Percentiles rank a stretch among this genome's conserved stretches.
Conservation (phyloP, 768 basidiomycete genomes). For the Xerocomellus dryophilus region DNA sequence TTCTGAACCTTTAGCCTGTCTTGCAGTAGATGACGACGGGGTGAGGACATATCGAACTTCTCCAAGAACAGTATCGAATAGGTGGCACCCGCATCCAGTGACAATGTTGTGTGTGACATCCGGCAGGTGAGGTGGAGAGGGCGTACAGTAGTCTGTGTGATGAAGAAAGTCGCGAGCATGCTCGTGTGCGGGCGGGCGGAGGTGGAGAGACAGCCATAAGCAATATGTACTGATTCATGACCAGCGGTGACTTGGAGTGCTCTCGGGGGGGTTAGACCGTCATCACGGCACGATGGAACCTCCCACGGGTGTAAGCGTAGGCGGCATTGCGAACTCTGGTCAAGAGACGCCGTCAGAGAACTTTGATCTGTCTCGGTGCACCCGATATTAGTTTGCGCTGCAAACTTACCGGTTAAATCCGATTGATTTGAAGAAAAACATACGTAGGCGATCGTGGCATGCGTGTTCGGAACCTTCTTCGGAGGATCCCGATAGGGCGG, state of each 20-base stretch:
- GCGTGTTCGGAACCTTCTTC: constrained; percentile 12
- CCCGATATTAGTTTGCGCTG: constrained; percentile 1
- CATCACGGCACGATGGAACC: constrained; percentile 28
- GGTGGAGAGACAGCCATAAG: constrained; percentile 14
- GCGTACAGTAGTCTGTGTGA: constrained; percentile 34
- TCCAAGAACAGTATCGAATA: constrained; percentile 41
- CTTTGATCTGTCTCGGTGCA: neutral
- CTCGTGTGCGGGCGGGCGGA: constrained; percentile 13
- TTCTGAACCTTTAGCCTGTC: constrained; percentile 26
- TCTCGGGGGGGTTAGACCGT: constrained; percentile 28
- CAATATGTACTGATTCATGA: constrained; percentile 26
- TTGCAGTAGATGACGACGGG: constrained; percentile 37
- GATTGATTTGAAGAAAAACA: constrained; percentile 6
- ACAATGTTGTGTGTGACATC: constrained; percentile 27
- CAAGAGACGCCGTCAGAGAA: constrained; percentile 19
- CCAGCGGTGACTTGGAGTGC: constrained; percentile 26
- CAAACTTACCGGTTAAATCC: constrained; percentile 17
- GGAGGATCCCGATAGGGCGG: constrained; percentile 24
- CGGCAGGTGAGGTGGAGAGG: constrained; percentile 36
- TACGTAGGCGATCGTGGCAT: constrained; percentile 22
- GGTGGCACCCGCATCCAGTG: constrained; percentile 26
- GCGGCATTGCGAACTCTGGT: constrained; percentile 10
- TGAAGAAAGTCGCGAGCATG: constrained; percentile 36
- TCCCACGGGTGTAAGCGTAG: constrained; percentile 27
- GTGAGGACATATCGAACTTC: constrained; percentile 49